Conservation (phyloP, 2,329 filamentous ascomycete genomes). For the Fusarium verticillioides region DNA sequence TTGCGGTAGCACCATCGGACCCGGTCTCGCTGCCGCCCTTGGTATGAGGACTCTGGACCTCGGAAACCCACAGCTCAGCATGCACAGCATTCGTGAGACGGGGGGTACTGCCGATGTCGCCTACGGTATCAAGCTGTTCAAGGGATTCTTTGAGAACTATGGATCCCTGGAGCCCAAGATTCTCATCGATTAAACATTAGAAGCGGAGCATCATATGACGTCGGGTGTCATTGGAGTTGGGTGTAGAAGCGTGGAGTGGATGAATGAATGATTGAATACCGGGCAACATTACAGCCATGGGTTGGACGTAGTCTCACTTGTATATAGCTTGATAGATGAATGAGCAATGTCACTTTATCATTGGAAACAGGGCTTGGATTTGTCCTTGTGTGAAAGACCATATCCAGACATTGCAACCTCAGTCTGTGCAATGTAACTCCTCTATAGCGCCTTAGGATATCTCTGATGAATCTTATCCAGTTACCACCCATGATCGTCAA, state of each 20-base stretch:
- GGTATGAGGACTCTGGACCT: slow-evolving; percentile 91
- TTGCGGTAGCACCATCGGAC: slow-evolving; percentile 96
- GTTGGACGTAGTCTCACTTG: background rate
- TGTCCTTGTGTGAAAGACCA: background rate
- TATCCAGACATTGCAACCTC: slow-evolving; percentile 39
- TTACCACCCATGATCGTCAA: slow-evolving; percentile 18
- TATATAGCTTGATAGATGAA: slow-evolving; percentile 12
- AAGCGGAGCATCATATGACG: slow-evolving; percentile 12
- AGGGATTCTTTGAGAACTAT: slow-evolving; percentile 87
- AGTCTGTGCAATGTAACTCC: slow-evolving; percentile 1
- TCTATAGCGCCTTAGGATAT: slow-evolving; percentile 34
- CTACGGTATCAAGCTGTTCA: slow-evolving; percentile 86
- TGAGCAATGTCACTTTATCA: slow-evolving; percentile 1
- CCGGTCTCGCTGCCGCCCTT: slow-evolving; percentile 90
- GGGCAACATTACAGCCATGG: background rate
- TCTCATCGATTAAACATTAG: slow-evolving; percentile 73
- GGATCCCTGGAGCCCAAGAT: slow-evolving; percentile 86
- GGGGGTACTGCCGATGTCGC: slow-evolving; percentile 89
- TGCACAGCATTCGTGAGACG: slow-evolving; percentile 97
- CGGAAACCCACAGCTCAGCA: slow-evolving; percentile 92
- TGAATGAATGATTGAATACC: background rate
- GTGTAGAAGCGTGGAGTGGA: background rate
- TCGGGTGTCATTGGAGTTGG: slow-evolving; percentile 19
- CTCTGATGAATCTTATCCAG: slow-evolving; percentile 21
- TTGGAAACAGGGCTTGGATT: slow-evolving; percentile 1